Evolutionary conservation across 2,329 filamentous ascomycete genomes (phyloP), one percentile per base, ranked within the genome.

Genomic region (Aspergillus transmontanensis): DNA sequence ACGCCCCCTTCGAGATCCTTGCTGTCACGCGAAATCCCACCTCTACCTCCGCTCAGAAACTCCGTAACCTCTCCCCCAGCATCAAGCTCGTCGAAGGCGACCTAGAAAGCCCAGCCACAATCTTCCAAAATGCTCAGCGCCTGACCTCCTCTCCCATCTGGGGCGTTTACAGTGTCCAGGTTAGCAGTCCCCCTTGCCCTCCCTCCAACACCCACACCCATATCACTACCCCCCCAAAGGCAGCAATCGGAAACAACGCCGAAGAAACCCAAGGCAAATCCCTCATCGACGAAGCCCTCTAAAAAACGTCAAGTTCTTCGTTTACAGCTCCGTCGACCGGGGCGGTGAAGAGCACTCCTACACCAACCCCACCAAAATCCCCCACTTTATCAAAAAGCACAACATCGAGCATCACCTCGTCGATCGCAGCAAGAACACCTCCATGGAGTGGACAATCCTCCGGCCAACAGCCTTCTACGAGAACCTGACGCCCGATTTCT

Each of bases 311-410:
- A 78, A 82, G 63, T 83, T 87, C 70, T 89, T 90, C 68, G 83
- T 91, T 50, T 90, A 89, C 76, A 84, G 82, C 39, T 86, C 83
- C 59, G 86, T 89, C 26, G 89, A 90, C 66, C 86, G 89, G 39
- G 86, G 87, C 48, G 87, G 87, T 53, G 82, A 85, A 46, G 75
- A 23, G 1, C n/a, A 76, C 2, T 81, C 80, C 7, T 83, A 81
- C 56, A 82, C 83, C 69, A 80, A 82, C 4, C 78, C 82, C 0
- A 89, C 87, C 0, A 71, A 80, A 0, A 81, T 90, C 54, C 85
- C 86, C 0, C 87, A 91, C 73, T 91, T 91, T 72, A 81, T 81
- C 62, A 81, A 76, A 68, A 91, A 91, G 73, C 82, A 86, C 68
- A 73, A 82, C 12, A 87, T 90, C 68, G 89, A 91, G 76, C 76